phyloP scores from a whole-genome alignment of 192 early-diverging fungal genomes.

The Kickxella alabastrina region DNA sequence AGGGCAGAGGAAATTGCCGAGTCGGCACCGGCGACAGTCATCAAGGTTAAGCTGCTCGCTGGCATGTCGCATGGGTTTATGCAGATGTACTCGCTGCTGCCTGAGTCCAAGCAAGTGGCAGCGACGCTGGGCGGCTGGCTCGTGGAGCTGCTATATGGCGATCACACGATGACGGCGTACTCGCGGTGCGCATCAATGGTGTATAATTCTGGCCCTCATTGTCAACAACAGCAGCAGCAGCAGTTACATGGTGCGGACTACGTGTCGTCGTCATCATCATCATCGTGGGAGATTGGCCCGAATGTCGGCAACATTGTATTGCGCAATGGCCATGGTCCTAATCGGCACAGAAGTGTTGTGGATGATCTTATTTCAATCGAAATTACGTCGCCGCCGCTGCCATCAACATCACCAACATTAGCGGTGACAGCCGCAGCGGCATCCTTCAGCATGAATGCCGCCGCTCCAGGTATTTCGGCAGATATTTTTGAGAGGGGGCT shows the following conservation, averaged over 20 bases:
- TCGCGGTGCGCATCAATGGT: slow-evolving; percentile 30
- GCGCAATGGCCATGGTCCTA: not conserved
- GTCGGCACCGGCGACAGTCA: slow-evolving; percentile 3
- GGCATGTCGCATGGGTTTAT: slow-evolving; percentile 52
- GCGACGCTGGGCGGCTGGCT: slow-evolving; percentile 36
- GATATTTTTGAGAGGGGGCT: slow-evolving; percentile 17
- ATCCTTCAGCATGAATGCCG: too few species aligned
- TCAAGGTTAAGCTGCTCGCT: slow-evolving; percentile 48
- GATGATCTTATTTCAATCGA: not conserved
- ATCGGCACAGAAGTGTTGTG: not conserved
- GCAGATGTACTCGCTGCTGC: slow-evolving; percentile 50
- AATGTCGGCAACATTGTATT: not conserved
- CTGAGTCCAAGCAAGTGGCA: slow-evolving; percentile 35
- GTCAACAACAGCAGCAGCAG: not conserved
- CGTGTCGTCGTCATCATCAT: too few species aligned
- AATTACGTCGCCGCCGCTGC: slow-evolving; percentile 2
- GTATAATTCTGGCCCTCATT: not conserved
- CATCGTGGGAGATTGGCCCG: not conserved
- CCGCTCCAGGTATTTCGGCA: not conserved
- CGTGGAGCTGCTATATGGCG: slow-evolving; percentile 26
- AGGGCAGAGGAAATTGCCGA: not conserved
- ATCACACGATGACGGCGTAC: slow-evolving; percentile 11
- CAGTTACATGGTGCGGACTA: not conserved
- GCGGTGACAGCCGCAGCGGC: not conserved
- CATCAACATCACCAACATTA: not conserved